phyloP scores from a whole-genome alignment of 2,329 filamentous ascomycete species.

The Clonostachys rhizophaga region DNA sequence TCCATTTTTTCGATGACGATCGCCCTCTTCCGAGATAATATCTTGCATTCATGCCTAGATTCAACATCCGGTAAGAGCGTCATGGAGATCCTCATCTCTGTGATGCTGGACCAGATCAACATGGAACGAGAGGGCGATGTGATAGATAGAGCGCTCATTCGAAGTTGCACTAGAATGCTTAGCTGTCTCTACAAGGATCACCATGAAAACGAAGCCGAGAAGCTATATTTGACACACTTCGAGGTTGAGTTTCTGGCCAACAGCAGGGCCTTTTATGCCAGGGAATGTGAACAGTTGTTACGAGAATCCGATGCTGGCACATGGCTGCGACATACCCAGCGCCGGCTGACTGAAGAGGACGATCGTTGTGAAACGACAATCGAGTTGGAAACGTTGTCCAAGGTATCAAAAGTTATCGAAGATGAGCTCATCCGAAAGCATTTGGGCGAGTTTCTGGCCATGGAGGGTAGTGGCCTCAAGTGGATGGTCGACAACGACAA shows the following conservation, averaged over 20 bases:
- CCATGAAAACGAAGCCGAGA: constrained; percentile 70
- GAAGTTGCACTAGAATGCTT: constrained; percentile 83
- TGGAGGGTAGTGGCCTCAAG: constrained; percentile 79
- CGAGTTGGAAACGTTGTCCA: constrained; percentile 64
- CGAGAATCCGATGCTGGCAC: constrained; percentile 73
- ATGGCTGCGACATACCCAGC: constrained; percentile 74
- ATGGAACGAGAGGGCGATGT: constrained; percentile 90
- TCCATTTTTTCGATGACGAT: constrained; percentile 84
- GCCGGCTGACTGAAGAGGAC: constrained; percentile 73
- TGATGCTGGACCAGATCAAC: constrained; percentile 84
- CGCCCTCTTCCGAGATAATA: constrained; percentile 80
- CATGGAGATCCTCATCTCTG: constrained; percentile 70
- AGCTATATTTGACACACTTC: constrained; percentile 80
- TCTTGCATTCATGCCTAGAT: constrained; percentile 60
- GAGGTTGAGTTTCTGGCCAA: constrained; percentile 71
- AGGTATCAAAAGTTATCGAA: constrained; percentile 75
- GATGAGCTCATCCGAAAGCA: constrained; percentile 73
- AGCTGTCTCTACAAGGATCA: constrained; percentile 82
- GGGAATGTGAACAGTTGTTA: constrained; percentile 71
- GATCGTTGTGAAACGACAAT: constrained; percentile 81
- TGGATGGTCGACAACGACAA: constrained; percentile 92
- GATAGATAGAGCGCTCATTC: constrained; percentile 78
- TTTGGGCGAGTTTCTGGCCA: constrained; percentile 74
- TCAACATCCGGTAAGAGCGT: constrained; percentile 46
- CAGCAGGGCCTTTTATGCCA: constrained; percentile 69